Conservation (phyloP, 768 basidiomycete genomes). For the Paxillus rubicundulus region DNA sequence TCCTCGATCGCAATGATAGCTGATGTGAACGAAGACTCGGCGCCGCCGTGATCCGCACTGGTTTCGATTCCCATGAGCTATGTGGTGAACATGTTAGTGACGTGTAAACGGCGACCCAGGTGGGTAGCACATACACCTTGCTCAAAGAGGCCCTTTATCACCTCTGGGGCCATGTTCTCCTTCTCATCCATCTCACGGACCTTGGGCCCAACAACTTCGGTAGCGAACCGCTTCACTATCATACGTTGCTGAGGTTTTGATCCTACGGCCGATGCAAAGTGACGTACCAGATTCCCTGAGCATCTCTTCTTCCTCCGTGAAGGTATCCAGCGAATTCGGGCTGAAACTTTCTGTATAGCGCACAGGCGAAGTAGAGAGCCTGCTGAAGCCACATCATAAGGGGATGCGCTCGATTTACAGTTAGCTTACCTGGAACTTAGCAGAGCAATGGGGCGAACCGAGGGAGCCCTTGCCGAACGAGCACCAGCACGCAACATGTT, state of each 20-base stretch:
- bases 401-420: not conserved
- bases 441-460: not conserved
- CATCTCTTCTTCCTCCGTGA: conserved; percentile 95
- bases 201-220: conserved; percentile 85
- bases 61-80: conserved; percentile 99
- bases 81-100: not conserved
- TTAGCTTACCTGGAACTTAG: conserved; percentile 17
- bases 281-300: conserved; percentile 81
- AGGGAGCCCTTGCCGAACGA: conserved; percentile 14
- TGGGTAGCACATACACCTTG: conserved; percentile 69
- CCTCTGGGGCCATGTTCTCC: conserved; percentile 84
- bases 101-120: not conserved
- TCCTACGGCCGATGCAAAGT: not conserved
- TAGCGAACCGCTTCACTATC: conserved; percentile 82
- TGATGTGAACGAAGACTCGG: conserved; percentile 89
- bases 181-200: conserved; percentile 98
- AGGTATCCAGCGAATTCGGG: conserved; percentile 68
- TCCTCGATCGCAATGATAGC: conserved; percentile 98
- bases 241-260: conserved; percentile 8
- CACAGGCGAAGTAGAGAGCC: conserved; percentile 24
- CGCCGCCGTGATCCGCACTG: conserved; percentile 74
- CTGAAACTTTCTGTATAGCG: conserved; percentile 28
- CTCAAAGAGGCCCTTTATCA: conserved; percentile 89
- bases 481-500: conserved; percentile 25
- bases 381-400: conserved; percentile 8